Evolutionary conservation across 176 grass and related monocot genomes (phyloP).

Genomic region (Calamus simplicifolius): DNA sequence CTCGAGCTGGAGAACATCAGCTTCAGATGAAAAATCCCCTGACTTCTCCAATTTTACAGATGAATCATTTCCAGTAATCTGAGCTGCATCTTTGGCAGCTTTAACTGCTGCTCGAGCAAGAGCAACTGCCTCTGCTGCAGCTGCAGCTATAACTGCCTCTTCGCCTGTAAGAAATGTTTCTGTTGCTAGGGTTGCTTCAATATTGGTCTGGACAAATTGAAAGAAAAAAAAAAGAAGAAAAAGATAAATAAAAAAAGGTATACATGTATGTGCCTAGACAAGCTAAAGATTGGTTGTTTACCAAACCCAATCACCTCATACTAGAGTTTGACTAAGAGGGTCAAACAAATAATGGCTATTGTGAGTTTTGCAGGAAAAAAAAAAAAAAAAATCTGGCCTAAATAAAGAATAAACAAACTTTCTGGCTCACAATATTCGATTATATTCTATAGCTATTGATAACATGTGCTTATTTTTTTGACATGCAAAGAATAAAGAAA

Average conservation of each 20-base stretch:
- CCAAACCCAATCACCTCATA: too few species aligned
- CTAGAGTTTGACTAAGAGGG: too few species aligned
- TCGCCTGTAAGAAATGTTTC: constrained; percentile 34
- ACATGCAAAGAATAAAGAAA: too few species aligned
- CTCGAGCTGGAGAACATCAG: neutral
- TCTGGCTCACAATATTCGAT: too few species aligned
- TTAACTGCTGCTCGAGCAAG: constrained; percentile 54
- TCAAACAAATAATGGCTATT: too few species aligned
- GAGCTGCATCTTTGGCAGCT: constrained; percentile 35
- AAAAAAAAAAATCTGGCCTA: too few species aligned
- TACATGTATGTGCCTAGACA: neutral
- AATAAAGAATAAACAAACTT: too few species aligned
- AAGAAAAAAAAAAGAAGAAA: neutral
- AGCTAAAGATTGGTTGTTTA: neutral
- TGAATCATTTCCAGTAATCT: constrained; percentile 20
- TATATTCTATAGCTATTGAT: too few species aligned
- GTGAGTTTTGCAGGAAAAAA: too few species aligned
- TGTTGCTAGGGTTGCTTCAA: constrained; percentile 25
- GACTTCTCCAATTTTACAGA: constrained; percentile 14
- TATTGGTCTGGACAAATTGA: constrained; percentile 19
- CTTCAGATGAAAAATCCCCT: constrained; percentile 23
- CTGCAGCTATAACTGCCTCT: constrained; percentile 31
- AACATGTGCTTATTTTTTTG: too few species aligned
- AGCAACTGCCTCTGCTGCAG: constrained; percentile 47
- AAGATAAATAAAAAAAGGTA: neutral